A percentile compares a stretch with the other conserved stretches of the same genome.
phyloP scores from a whole-genome alignment of 441 rosid genomes.

The Populus hybrid region DNA sequence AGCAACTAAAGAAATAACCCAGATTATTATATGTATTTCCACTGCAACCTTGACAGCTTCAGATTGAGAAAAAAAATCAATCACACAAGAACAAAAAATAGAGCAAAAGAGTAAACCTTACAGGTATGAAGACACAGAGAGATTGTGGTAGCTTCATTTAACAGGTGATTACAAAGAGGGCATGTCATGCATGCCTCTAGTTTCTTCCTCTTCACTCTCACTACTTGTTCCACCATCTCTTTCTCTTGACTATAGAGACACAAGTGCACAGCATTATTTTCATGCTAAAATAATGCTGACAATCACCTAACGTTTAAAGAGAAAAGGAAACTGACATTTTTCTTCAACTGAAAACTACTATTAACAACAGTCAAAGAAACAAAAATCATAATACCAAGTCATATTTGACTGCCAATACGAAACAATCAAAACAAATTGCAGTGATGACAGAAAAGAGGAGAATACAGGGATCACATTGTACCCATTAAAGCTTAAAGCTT shows the following conservation, averaged over 20 bases:
- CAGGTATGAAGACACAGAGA: slow-evolving; percentile 77
- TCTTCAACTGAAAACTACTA: neutral
- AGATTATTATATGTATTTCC: slow-evolving; percentile 21
- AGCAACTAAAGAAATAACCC: slow-evolving; percentile 14
- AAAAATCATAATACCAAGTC: neutral
- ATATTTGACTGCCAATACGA: neutral
- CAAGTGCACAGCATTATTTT: neutral
- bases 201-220: slow-evolving; percentile 46
- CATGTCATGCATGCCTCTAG: slow-evolving; percentile 60
- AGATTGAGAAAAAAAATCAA: neutral
- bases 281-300: neutral
- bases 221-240: slow-evolving; percentile 10
- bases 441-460: neutral
- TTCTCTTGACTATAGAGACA: neutral
- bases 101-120: slow-evolving; percentile 25
- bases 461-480: neutral
- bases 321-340: neutral
- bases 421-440: neutral
- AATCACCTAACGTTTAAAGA: neutral
- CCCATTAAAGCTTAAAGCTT: neutral
- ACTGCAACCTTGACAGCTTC: neutral
- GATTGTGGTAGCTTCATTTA: slow-evolving; percentile 64
- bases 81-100: neutral
- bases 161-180: slow-evolving; percentile 16
- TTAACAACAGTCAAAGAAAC: neutral